phyloP scores from a whole-genome alignment of 441 rosid species.

The Pelargonium fulgidum region DNA sequence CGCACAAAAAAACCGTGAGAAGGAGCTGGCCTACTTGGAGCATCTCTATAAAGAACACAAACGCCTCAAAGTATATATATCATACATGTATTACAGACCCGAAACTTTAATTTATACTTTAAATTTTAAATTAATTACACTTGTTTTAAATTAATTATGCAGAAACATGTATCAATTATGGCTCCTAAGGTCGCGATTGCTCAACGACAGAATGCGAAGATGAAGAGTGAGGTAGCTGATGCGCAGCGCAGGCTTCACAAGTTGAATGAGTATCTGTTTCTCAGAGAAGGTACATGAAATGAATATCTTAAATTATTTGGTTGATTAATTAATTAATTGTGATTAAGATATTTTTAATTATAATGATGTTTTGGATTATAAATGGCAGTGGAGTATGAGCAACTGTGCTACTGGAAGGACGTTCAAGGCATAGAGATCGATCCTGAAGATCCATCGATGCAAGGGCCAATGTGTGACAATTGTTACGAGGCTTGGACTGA shows the following conservation, averaged over 20 bases:
- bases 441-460: background rate
- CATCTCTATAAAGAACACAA: conserved; percentile 4
- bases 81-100: too few species aligned
- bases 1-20: conserved; percentile 5
- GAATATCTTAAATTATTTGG: background rate
- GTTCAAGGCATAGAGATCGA: background rate
- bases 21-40: conserved; percentile 2
- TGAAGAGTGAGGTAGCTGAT: background rate
- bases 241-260: background rate
- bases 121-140: background rate
- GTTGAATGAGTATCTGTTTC: background rate
- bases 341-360: too few species aligned
- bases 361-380: background rate
- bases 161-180: background rate
- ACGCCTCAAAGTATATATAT: conserved; percentile 1
- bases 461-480: background rate
- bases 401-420: conserved; percentile 1
- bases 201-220: background rate
- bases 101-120: too few species aligned
- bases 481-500: conserved; percentile 6
- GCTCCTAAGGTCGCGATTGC: background rate
- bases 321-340: background rate
- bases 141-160: background rate
- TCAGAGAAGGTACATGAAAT: background rate
- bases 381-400: conserved; percentile 7